Evolutionary conservation across 2,329 filamentous ascomycete genomes (phyloP).

Genomic region (Aspergillus amoenus): DNA sequence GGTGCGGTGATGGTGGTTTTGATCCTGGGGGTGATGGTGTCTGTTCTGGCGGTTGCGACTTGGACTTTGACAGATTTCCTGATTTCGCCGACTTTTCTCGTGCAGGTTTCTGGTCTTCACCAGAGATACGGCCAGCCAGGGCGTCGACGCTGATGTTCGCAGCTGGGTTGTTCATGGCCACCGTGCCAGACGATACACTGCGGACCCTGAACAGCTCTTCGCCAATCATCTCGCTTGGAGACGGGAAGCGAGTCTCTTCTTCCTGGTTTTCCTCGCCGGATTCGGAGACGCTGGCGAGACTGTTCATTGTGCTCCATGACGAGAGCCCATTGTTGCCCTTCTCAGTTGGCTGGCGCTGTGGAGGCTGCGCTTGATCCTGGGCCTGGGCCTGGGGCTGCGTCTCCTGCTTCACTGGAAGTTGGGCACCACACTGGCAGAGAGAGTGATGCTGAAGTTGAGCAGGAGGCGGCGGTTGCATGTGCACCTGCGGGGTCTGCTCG

Average conservation of each 20-base stretch:
- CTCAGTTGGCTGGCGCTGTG: neutral
- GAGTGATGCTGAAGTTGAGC: no score
- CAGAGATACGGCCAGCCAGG: neutral
- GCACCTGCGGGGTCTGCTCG: no score
- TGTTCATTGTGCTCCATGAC: neutral
- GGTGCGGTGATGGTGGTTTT: no score
- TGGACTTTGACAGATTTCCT: no score
- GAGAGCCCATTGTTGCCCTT: neutral
- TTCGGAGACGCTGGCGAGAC: neutral
- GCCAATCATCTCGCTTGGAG: neutral
- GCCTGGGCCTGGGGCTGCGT: no score
- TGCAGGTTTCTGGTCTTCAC: neutral
- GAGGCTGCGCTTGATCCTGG: no score
- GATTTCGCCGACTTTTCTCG: no score
- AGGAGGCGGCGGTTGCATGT: no score
- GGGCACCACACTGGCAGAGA: no score
- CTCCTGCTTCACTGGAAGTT: no score
- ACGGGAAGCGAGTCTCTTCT: neutral
- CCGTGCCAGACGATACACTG: neutral
- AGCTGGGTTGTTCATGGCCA: neutral
- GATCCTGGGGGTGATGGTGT: neutral
- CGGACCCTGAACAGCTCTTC: neutral
- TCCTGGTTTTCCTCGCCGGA: neutral
- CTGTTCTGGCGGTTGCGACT: neutral
- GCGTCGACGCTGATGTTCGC: neutral